Conservation (phyloP, 192 early-diverging fungal species). For the Entophlyctis luteolus region DNA sequence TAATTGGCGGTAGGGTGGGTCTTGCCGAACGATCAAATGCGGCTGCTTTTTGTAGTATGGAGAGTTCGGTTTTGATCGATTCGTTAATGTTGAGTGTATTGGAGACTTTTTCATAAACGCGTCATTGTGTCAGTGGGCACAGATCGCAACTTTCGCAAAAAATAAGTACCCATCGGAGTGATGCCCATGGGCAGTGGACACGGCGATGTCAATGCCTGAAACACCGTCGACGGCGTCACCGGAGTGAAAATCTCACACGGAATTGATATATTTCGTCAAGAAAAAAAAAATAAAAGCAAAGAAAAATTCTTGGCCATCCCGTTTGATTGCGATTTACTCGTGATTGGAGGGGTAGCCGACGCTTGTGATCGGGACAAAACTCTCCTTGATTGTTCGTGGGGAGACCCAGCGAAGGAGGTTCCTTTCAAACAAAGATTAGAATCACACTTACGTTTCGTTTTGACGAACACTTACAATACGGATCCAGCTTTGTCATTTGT, state of each 20-base stretch:
- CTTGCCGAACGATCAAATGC: neutral
- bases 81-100: too few relatives aligned
- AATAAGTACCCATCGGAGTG: too few relatives aligned
- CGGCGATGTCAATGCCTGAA: too few relatives aligned
- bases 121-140: too few relatives aligned
- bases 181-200: too few relatives aligned
- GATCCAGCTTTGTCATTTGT: slow-evolving; percentile 99
- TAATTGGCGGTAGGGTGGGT: slow-evolving; percentile 24
- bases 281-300: neutral
- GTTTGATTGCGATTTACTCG: neutral
- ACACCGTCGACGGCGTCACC: too few relatives aligned
- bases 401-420: slow-evolving; percentile 84
- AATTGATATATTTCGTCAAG: too few relatives aligned
- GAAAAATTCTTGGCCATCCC: neutral
- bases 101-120: too few relatives aligned
- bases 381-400: slow-evolving; percentile 93
- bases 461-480: slow-evolving; percentile 45
- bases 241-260: too few relatives aligned
- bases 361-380: slow-evolving; percentile 76
- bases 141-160: too few relatives aligned
- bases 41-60: slow-evolving; percentile 5
- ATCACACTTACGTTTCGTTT: neutral
- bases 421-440: slow-evolving; percentile 11
- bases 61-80: slow-evolving; percentile 2
- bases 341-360: slow-evolving; percentile 87